Evolutionary conservation across 208 protist genomes (phyloP).

Genomic region (Herpetomonas samuelpessoai): DNA sequence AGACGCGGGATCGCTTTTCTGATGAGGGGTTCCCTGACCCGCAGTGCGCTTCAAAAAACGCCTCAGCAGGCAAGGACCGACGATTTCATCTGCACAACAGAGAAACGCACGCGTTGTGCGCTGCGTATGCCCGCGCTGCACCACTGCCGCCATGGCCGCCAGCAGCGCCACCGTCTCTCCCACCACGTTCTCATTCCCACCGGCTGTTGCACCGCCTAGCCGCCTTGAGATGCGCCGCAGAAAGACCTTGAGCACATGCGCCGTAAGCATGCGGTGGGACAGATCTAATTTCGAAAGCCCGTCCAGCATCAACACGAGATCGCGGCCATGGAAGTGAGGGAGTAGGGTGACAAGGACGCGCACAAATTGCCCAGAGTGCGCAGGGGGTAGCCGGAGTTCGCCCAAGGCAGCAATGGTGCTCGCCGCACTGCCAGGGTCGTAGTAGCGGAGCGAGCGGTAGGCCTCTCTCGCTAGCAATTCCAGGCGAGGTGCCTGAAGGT

Average conservation of each 20-base stretch:
- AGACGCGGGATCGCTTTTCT: too few species aligned
- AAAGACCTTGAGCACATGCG: conserved; percentile 26
- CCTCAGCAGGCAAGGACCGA: background rate
- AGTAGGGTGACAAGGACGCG: conserved; percentile 16
- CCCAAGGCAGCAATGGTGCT: conserved; percentile 14
- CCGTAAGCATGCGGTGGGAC: conserved; percentile 21
- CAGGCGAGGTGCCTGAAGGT: too few species aligned
- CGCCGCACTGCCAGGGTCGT: conserved; percentile 11
- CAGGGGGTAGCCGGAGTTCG: conserved; percentile 12
- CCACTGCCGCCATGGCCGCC: conserved; percentile 3
- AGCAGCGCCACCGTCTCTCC: conserved; percentile 6
- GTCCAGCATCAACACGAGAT: conserved; percentile 14
- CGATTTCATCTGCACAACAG: background rate
- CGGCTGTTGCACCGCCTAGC: background rate
- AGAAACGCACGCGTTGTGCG: conserved; percentile 25
- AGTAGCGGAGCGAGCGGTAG: conserved; percentile 26
- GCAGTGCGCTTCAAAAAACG: too few species aligned
- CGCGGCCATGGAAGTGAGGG: conserved; percentile 2
- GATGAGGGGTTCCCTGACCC: too few species aligned
- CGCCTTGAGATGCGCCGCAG: conserved; percentile 10
- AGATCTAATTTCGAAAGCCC: conserved; percentile 16
- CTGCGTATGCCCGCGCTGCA: conserved; percentile 20
- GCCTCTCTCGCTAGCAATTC: conserved; percentile 4
- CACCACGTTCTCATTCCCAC: background rate
- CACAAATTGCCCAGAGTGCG: conserved; percentile 7